Evolutionary conservation across 2,329 filamentous ascomycete species (phyloP).

Genomic region (Hypomyces perniciosus): DNA sequence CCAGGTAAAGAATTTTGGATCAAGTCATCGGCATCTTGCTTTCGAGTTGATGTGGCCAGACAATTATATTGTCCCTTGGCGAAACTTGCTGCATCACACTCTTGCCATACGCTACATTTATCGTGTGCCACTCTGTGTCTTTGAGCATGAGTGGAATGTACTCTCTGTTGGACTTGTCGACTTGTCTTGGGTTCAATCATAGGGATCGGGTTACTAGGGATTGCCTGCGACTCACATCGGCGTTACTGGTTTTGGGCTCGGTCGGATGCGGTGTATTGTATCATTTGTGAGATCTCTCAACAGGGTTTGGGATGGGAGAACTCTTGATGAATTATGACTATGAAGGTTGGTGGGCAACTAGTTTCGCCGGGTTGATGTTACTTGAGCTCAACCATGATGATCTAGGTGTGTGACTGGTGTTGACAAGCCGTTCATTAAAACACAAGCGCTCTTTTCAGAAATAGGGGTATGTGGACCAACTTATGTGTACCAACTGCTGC

Average conservation of each 20-base stretch:
- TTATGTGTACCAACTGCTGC: not conserved
- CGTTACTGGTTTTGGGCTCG: not conserved
- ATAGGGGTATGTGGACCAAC: not conserved
- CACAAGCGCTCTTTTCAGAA: not conserved
- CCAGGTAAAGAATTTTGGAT: constrained; percentile 43
- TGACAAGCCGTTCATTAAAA: not conserved
- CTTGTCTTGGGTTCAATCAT: not conserved
- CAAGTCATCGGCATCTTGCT: not conserved
- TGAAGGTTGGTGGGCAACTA: not conserved
- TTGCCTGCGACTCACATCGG: not conserved
- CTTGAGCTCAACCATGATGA: not conserved
- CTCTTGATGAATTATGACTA: not conserved
- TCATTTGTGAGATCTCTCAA: not conserved
- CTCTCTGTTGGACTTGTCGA: not conserved
- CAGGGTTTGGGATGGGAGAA: not conserved
- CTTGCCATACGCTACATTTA: no score
- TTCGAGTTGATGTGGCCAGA: not conserved
- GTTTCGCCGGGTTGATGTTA: not conserved
- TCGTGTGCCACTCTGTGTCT: not conserved
- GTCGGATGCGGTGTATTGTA: no score
- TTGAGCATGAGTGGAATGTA: not conserved
- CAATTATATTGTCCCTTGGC: not conserved
- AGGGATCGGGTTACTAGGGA: not conserved
- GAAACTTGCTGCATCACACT: not conserved
- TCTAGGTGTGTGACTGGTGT: not conserved